These are phyloP conservation scores for Hypoxylon fragiforme DNA, from an alignment of 495 filamentous ascomycete genomes.

Conservation along the genomic window DNA sequence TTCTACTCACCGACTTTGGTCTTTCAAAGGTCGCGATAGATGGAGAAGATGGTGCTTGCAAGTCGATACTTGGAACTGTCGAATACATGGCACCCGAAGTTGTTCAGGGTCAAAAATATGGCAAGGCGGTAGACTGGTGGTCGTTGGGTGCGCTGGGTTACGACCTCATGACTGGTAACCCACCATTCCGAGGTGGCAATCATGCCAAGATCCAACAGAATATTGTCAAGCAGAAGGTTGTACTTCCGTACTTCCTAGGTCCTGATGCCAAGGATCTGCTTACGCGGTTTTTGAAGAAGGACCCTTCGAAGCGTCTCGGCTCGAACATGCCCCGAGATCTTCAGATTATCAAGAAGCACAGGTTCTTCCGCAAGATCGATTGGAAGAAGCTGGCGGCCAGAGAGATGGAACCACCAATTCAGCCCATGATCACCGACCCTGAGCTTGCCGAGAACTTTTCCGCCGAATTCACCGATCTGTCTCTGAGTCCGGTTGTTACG, in stretches of 20 bases:
- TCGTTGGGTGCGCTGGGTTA: constrained; percentile 89
- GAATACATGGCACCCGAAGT: constrained; percentile 99
- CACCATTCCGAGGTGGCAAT: constrained; percentile 89
- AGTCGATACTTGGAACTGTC: constrained; percentile 86
- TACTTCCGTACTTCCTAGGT: constrained; percentile 82
- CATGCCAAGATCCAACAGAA: constrained; percentile 90
- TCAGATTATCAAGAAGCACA: constrained; percentile 82
- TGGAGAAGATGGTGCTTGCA: constrained; percentile 70
- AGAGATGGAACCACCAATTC: constrained; percentile 82
- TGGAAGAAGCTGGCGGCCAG: constrained; percentile 80
- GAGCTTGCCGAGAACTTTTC: constrained; percentile 95
- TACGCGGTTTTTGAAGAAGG: constrained; percentile 84
- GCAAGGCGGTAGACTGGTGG: constrained; percentile 97
- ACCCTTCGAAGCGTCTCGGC: constrained; percentile 85
- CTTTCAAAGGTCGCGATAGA: constrained; percentile 92
- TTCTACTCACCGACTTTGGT: constrained; percentile 95
- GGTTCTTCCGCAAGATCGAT: constrained; percentile 95
- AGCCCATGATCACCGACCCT: constrained; percentile 90
- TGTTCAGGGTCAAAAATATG: constrained; percentile 80
- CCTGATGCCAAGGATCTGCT: constrained; percentile 92
- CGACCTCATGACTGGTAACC: constrained; percentile 86
- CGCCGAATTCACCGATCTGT: constrained; percentile 79
- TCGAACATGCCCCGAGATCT: constrained; percentile 87
- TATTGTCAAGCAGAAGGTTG: constrained; percentile 87
- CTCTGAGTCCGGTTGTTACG: constrained; percentile 71